Evolutionary conservation across 768 basidiomycete genomes (phyloP).

Genomic region (Suillus variegatus): DNA sequence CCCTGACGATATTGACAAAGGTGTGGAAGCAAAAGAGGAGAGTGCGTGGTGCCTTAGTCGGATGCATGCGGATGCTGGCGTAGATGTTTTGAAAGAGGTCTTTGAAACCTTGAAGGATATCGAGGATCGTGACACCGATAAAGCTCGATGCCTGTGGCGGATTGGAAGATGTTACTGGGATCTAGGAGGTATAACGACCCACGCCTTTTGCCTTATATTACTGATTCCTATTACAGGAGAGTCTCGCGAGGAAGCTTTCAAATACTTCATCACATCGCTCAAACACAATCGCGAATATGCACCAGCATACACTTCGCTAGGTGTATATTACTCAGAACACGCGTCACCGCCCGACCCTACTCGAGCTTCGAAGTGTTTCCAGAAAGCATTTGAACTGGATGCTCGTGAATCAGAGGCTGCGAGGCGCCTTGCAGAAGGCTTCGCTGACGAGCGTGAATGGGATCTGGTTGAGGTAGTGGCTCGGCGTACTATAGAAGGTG

Average conservation of each 20-base stretch:
- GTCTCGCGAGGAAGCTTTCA: conserved; percentile 67
- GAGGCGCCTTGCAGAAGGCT: conserved; percentile 78
- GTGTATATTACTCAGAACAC: conserved; percentile 81
- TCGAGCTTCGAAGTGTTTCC: conserved; percentile 93
- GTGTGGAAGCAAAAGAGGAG: conserved; percentile 76
- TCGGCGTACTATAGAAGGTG: conserved; percentile 87
- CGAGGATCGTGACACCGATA: conserved; percentile 53
- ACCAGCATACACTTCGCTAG: conserved; percentile 92
- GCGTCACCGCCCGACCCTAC: conserved; percentile 74
- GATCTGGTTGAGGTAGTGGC: conserved; percentile 95
- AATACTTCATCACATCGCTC: conserved; percentile 76
- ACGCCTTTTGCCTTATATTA: neutral
- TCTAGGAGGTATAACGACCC: conserved; percentile 51
- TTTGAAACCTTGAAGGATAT: conserved; percentile 44
- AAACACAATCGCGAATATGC: conserved; percentile 77
- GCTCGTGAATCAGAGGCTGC: conserved; percentile 87
- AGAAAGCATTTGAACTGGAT: conserved; percentile 97
- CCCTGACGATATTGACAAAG: conserved; percentile 45
- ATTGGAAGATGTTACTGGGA: conserved; percentile 79
- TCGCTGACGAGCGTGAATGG: conserved; percentile 94
- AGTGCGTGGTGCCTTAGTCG: conserved; percentile 73
- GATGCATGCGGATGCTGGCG: conserved; percentile 53
- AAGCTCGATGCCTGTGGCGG: conserved; percentile 84
- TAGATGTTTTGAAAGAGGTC: conserved; percentile 49
- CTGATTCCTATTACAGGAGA: conserved; percentile 36